Conservation (phyloP, 116 monocot genomes). For the Cymodocea nodosa region DNA sequence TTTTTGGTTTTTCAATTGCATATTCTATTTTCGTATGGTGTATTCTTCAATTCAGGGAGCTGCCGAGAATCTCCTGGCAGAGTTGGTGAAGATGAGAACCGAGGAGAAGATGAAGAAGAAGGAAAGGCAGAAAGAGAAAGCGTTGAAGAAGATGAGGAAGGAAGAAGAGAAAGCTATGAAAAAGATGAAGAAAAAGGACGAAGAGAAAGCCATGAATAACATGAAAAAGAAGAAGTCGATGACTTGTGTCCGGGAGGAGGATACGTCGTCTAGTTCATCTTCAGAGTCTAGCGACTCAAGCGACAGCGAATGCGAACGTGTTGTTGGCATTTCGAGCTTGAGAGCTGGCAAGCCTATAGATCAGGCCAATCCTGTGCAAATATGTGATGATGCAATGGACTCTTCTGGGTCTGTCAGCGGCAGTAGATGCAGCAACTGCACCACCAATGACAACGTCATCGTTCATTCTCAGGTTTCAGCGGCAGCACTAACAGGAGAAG, state of each 20-base stretch:
- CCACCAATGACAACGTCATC: not conserved
- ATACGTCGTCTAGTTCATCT: slow-evolving; percentile 2
- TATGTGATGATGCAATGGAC: too few relatives aligned
- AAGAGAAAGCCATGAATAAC: slow-evolving; percentile 1
- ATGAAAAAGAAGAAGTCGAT: not conserved
- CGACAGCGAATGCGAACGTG: slow-evolving; percentile 14
- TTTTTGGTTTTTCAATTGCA: not conserved
- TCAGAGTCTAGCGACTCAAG: slow-evolving; percentile 12
- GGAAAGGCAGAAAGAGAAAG: slow-evolving; percentile 10
- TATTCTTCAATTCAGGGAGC: slow-evolving; percentile 34
- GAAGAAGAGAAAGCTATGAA: not conserved
- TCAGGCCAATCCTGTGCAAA: not conserved
- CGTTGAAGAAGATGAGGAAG: slow-evolving; percentile 7
- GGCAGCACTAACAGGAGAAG: not conserved
- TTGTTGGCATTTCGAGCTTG: not conserved
- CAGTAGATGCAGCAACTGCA: not conserved
- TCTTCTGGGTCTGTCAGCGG: not conserved
- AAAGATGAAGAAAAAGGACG: not conserved
- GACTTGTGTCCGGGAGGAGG: not conserved
- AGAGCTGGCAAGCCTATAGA: not conserved
- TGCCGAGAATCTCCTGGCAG: slow-evolving; percentile 33
- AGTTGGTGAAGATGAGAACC: slow-evolving; percentile 28
- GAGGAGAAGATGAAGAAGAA: slow-evolving; percentile 11
- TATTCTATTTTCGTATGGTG: not conserved
- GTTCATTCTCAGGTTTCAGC: not conserved